Base-by-base conservation (phyloP, 306 rosid species). In the Pyrus betulifolia region DNA sequence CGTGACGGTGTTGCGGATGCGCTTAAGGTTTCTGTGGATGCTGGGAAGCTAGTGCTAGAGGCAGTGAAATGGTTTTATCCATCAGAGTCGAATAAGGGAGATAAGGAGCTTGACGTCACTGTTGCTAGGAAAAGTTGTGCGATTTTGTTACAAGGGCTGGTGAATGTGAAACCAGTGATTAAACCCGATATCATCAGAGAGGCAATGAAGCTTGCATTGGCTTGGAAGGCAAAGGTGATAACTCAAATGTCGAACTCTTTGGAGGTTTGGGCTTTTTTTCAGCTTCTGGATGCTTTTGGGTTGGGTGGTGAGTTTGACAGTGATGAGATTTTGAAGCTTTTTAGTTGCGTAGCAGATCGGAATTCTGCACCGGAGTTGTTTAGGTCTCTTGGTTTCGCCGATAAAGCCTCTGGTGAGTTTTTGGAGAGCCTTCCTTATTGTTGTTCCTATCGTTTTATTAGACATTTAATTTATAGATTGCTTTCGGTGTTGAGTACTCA, bases 351-450 rank as follows among this genome's bases (percentile, higher is more conserved):
- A 17, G 63, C 66, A 46, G 80, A 69, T 19, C 74, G 81, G 12
- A 79, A 64, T 59, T 75, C 60, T 45, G 82, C 89, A 42, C 80
- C 80, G 1, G 80, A 82, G 61, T 70, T 79, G 78, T 79, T 85
- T 33, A 75, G 54, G 84, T 71, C 78, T 30, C 78, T 85, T 60
- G 89, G 89, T 65, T 82, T 80, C 3, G 63, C 76, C 14, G 73
- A 80, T 68, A 83, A 68, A 44, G 84, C 80, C 38, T 25, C 80
- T 1, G 86, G 89, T 85, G 76, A 80, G 89, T 74, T 76, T 75
- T 42, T 40, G 33, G 23, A 25, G 2, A 7, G 22, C 44, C 67
- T 8, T 54, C 55, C 22, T 6, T 25, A 13, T 22, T 11, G 28
- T 57, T 28, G 30, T 60, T 49, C 9, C 25, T 54, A 21, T 25